Evolutionary conservation across 2,329 filamentous ascomycete species (phyloP).

Genomic region (Tolypocladium tropicale): DNA sequence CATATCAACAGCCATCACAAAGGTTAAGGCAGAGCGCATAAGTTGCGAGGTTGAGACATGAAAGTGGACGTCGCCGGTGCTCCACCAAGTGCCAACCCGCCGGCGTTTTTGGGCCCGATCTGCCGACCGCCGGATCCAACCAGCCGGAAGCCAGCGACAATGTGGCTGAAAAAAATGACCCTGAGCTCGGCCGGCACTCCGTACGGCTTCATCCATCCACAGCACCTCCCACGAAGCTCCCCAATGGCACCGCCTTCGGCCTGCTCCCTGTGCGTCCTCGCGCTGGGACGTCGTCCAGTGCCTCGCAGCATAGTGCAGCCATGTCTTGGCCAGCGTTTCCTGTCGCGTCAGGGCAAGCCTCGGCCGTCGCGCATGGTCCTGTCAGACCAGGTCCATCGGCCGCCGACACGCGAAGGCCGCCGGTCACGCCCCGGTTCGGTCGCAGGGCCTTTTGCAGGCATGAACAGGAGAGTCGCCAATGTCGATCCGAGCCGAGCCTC

Average conservation of each 20-base stretch:
- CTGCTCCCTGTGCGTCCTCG: conserved; percentile 9
- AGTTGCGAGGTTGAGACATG: no score
- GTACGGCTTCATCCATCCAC: not conserved
- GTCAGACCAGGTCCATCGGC: conserved; percentile 39
- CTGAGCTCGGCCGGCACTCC: not conserved
- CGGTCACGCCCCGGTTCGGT: conserved; percentile 25
- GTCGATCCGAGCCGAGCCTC: conserved; percentile 15
- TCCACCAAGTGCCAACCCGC: no score
- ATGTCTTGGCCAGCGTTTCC: conserved; percentile 24
- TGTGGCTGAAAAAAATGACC: not conserved
- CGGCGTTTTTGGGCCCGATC: not conserved
- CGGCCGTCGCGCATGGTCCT: conserved; percentile 48
- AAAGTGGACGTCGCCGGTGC: no score
- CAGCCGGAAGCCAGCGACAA: not conserved
- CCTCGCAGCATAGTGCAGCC: conserved; percentile 13
- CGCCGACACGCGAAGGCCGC: conserved; percentile 23
- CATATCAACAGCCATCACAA: not conserved
- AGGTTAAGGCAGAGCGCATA: no score
- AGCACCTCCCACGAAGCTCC: conserved; percentile 1
- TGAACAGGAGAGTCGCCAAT: conserved; percentile 44
- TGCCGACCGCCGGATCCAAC: not conserved
- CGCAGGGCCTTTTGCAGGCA: conserved; percentile 42
- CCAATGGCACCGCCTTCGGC: conserved; percentile 7
- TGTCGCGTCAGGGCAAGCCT: conserved; percentile 22
- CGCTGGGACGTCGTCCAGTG: conserved; percentile 5